Evolutionary conservation across 441 rosid genomes (phyloP), one percentile per base, ranked within the genome.

Genomic region (Sinapis alba): DNA sequence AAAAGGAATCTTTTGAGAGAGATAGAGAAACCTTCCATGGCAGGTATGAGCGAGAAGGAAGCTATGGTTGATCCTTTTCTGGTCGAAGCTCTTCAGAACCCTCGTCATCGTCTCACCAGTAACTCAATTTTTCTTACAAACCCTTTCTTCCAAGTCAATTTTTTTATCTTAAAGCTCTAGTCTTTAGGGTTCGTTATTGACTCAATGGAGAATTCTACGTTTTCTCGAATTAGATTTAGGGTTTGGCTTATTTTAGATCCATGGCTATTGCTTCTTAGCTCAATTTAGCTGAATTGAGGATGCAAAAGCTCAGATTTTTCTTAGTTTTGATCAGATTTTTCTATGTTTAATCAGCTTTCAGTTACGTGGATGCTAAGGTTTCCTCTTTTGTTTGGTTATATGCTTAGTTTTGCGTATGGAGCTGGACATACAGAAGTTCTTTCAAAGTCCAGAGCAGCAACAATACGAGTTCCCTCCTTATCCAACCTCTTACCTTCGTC

Each of bases 31-130:
- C 56, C 83, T 45, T 28, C 75, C 62, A 60, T 72, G 76, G 82
- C 73, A 8, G 62, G 26, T 65, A 65, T 74, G 57, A 79, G 69
- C 72, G 87, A 80, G 1, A 89, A 84, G 76, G 97, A 90, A 75
- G 86, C 89, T 50, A 83, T 80, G 91, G 96, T 93, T 62, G 98
- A 96, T 86, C 88, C 97, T 69, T 93, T 96, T 81, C 79, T 96
- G 70, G 88, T 93, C 15, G 98, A 93, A 82, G 99, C 98, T 80
- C 97, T 96, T 28, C 96, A 86, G 68, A 93, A 90, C 80, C 93
- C 96, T 71, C 97, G 94, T 72, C 97, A 93, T 74, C 98, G 98
- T 79, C 96, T 96, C 81, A 92, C 97, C 75, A 84, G 98, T 95
- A 41, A 77, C 84, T 83, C 75, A 79, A 73, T 79, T 73, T 10